Base-by-base conservation (phyloP, 2,329 filamentous ascomycete species). In the Cyanodermella asteris region DNA sequence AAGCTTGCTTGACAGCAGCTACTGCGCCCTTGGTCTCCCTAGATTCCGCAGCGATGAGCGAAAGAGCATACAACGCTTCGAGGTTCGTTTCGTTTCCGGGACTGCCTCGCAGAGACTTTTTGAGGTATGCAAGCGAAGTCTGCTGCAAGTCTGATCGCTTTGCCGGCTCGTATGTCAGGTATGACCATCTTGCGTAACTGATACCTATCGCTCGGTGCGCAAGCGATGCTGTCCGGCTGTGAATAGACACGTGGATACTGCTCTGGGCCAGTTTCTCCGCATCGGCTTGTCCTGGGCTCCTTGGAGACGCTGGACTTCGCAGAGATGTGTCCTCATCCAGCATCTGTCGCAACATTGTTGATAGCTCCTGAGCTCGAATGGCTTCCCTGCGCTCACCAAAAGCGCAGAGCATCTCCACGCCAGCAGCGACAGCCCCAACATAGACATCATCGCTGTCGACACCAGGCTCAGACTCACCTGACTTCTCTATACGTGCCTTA, bases 171-270 rank as follows among this genome's bases (percentile, higher is more conserved):
- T 70, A 76, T 0, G 82, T 91, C 40, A 72, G 60, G 26, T 72
- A 66, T 22, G 82, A 78, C 80, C 80, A 93, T 33, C 84, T 72
- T 3, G 82, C 78, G 36, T 87, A 71, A 9, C 76, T 73, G 27
- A 91, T 59, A 1, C 84, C 87, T 33, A 94, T 72, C 6, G 78
- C 76, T 38, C 81, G 70, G 61, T 84, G 90, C 13, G 76, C 66
- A 30, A 70, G 49, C 3, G 73, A 72, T 28, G 84, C 50, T 8
- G 69, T 59, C 13, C 56, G 54, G 5, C 66, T 60, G 16, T 68
- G 54, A 4, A 84, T 56, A 11, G 41, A 35, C 1, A 50, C 44
- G 21, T 52, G 25, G 3, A 23, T 9, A 13, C 6, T 15, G n/a
- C 18, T 19, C 18, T 19, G 8, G 8, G 18, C 8, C 8, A 8